Evolutionary conservation across 2,329 filamentous ascomycete genomes (phyloP).

Genomic region (Cladosporium sp.): DNA sequence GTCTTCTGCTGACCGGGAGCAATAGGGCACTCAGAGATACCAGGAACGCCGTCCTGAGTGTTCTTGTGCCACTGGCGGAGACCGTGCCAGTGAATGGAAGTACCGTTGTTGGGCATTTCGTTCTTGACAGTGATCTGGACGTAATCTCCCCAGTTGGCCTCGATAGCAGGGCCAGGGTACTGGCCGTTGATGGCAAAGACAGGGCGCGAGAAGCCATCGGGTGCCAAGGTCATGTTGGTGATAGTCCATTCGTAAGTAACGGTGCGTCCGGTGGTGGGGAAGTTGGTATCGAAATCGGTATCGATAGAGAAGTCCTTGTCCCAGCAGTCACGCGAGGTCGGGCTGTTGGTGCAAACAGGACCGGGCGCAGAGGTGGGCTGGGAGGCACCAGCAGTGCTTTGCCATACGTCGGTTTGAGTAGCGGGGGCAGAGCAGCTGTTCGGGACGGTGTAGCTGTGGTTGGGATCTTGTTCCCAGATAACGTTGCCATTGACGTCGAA

Average conservation of each 20-base stretch:
- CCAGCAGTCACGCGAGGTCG: slow-evolving; percentile 33
- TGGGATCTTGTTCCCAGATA: slow-evolving; percentile 64
- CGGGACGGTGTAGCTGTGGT: slow-evolving; percentile 45
- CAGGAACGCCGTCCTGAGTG: slow-evolving; percentile 58
- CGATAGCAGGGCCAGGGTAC: slow-evolving; percentile 56
- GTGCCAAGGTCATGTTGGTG: slow-evolving; percentile 45
- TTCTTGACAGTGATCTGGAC: slow-evolving; percentile 60
- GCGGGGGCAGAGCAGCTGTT: slow-evolving; percentile 38
- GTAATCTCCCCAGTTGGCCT: slow-evolving; percentile 35
- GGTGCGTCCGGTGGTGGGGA: slow-evolving; percentile 35
- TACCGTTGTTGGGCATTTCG: slow-evolving; percentile 55
- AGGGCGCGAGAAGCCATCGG: slow-evolving; percentile 42
- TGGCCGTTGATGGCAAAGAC: slow-evolving; percentile 59
- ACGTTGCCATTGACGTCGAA: slow-evolving; percentile 56
- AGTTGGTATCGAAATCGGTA: slow-evolving; percentile 38
- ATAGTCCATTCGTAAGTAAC: slow-evolving; percentile 46
- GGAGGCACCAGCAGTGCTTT: slow-evolving; percentile 20
- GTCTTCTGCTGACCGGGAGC: slow-evolving; percentile 54
- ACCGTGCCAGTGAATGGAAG: slow-evolving; percentile 64
- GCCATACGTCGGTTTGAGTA: slow-evolving; percentile 43
- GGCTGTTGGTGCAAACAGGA: slow-evolving; percentile 33
- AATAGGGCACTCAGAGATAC: slow-evolving; percentile 48
- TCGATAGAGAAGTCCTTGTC: slow-evolving; percentile 31
- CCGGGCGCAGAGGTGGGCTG: slow-evolving; percentile 22
- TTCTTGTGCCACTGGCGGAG: slow-evolving; percentile 58